These are phyloP conservation scores for Fusarium vanettenii DNA, from an alignment of 2,329 filamentous ascomycete species.

Conservation along the genomic window DNA sequence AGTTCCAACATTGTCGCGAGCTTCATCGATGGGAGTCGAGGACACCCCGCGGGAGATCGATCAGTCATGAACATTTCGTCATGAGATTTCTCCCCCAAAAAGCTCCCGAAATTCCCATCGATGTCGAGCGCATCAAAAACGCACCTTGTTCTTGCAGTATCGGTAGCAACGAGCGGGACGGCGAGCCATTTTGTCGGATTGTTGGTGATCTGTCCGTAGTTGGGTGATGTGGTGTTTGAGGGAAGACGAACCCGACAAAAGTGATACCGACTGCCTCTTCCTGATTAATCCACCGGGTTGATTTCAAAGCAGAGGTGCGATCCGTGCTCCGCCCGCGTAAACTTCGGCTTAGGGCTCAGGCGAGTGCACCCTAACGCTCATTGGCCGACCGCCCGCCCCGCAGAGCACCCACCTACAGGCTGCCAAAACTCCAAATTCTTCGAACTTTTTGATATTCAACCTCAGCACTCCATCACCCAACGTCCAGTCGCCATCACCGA, in stretches of 20 bases:
- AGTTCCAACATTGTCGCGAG: neutral
- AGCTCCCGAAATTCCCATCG: conserved; percentile 17
- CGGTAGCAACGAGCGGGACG: conserved; percentile 99
- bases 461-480: conserved; percentile 48
- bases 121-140: conserved; percentile 49
- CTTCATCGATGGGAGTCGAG: conserved; percentile 7
- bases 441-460: conserved; percentile 40
- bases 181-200: conserved; percentile 95
- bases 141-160: conserved; percentile 99
- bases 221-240: conserved; percentile 53
- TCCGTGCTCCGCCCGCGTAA: conserved; percentile 48
- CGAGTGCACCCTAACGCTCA: conserved; percentile 17
- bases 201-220: conserved; percentile 53
- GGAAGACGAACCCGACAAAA: conserved; percentile 45
- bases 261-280: conserved; percentile 44
- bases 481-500: conserved; percentile 46
- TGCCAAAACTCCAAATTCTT: conserved; percentile 39
- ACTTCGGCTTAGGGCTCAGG: conserved; percentile 54
- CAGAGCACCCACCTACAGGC: conserved; percentile 27
- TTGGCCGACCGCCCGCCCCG: conserved; percentile 47
- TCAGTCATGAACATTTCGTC: conserved; percentile 20
- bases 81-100: conserved; percentile 14
- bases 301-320: conserved; percentile 64
- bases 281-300: conserved; percentile 52
- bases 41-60: neutral